Base-by-base conservation (phyloP, 768 basidiomycete genomes). In the Suillus brevipes region DNA sequence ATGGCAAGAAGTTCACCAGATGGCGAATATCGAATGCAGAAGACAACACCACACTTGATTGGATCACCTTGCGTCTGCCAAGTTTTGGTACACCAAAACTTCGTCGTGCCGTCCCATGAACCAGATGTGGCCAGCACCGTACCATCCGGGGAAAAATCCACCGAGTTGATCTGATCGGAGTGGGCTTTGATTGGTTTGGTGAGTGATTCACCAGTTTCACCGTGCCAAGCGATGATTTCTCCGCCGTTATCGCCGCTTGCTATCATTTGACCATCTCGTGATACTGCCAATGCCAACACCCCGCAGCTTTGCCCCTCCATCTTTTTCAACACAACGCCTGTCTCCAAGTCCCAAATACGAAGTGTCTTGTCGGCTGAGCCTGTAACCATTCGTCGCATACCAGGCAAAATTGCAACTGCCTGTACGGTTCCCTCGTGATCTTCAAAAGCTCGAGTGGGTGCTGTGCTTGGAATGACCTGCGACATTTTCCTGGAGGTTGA, bases 111-210 rank as follows among this genome's bases (percentile, higher is more conserved):
- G 52, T 20, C 16, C 0, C 0, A 0, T 20, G 18, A 34, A 20
- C 31, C 18, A 53, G n/a, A n/a, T n/a, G 31, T 53, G 9, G 10
- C 52, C 16, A 53, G 16, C 31, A 34, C 18, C 10, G 18, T 20
- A 10, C 31, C 52, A 31, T 53, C 52, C 0, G 52, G 28, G 20
- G 52, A 53, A 34, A 53, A 53, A 9, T 53, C 52, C 52, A 53
- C 8, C 16, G 52, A 31, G 16, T 0, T 0, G 9, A 53, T 53
- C 3, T 0, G 0, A 8, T 9, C 7, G 7, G 31, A 34, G 31
- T 31, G 52, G 18, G 18, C 52, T 53, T 53, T 53, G 31, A 53
- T 53, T 28, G 16, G 8, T 53, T 31, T 16, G 28, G 18, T 53
- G 18, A 53, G 52, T 10, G 18, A 6, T 53, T 53, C 16, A 0